Conservation (phyloP, 177 flowering plant species). For the Telopea speciosissima region DNA sequence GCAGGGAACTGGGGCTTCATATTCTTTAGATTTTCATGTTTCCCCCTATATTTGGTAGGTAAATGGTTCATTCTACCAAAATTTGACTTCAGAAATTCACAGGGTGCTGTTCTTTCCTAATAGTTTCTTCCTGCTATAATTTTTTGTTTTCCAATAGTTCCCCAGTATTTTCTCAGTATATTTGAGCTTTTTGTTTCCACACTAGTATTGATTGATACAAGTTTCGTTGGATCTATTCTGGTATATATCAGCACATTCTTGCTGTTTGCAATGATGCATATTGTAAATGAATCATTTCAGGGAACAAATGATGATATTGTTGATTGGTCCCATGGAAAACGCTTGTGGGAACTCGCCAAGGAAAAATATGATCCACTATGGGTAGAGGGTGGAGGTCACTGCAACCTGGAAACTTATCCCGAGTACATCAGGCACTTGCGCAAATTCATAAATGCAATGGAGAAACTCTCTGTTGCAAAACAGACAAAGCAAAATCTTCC, state of each 20-base stretch:
- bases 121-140: not conserved
- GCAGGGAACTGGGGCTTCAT: not conserved
- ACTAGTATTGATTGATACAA: not conserved
- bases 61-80: not conserved
- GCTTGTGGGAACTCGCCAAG: constrained; percentile 89
- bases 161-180: not conserved
- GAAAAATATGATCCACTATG: constrained; percentile 95
- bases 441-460: constrained; percentile 81
- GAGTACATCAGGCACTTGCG: constrained; percentile 91
- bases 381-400: constrained; percentile 96
- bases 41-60: not conserved
- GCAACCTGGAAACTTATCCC: constrained; percentile 93
- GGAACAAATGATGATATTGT: constrained; percentile 90
- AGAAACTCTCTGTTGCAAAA: constrained; percentile 53
- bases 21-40: no score
- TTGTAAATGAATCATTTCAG: constrained; percentile 34
- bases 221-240: not conserved
- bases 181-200: not conserved
- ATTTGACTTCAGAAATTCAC: not conserved
- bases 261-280: constrained; percentile 7
- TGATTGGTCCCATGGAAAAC: constrained; percentile 86
- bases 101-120: not conserved
- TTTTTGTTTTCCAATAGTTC: not conserved
- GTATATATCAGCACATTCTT: constrained; percentile 7
- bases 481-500: constrained; percentile 35